A percentile compares a stretch with the other conserved stretches of the same genome.
Evolutionary conservation across 768 basidiomycete species (phyloP).

Genomic region (Rhodotorula toruloides): DNA sequence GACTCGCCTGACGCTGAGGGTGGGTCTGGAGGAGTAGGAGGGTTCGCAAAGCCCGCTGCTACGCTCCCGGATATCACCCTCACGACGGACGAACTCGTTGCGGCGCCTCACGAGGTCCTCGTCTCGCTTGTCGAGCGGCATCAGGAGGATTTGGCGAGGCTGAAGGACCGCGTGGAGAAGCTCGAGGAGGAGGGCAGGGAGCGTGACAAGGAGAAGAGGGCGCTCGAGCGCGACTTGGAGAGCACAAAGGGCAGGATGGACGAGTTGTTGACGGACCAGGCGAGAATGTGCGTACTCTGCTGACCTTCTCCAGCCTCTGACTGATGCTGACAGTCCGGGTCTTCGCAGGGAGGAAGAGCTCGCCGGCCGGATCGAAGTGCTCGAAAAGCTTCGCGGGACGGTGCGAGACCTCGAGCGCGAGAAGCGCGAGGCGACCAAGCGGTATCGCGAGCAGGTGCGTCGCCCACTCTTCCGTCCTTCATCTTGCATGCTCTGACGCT

Average conservation of each 20-base stretch:
- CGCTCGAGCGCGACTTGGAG: background rate
- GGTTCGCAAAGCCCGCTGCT: no score
- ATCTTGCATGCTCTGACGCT: slow-evolving; percentile 26
- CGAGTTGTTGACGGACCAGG: slow-evolving; percentile 10
- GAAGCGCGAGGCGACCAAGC: slow-evolving; percentile 70
- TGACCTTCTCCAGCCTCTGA: background rate
- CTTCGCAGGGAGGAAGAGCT: slow-evolving; percentile 65
- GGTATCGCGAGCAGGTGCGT: slow-evolving; percentile 81
- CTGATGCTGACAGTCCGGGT: background rate
- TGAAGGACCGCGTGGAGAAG: background rate
- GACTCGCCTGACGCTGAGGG: no score
- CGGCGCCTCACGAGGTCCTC: slow-evolving; percentile 6
- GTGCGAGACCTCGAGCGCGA: slow-evolving; percentile 83
- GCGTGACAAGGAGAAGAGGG: background rate
- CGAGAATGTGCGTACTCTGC: background rate
- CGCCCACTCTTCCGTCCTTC: background rate
- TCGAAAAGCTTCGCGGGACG: slow-evolving; percentile 73
- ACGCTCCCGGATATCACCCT: background rate
- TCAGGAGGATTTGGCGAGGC: background rate
- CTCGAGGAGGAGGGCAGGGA: background rate
- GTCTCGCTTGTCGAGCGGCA: slow-evolving; percentile 3
- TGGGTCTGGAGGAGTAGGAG: no score
- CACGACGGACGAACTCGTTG: slow-evolving; percentile 2
- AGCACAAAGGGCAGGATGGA: background rate
- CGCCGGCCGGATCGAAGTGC: slow-evolving; percentile 71